Conservation (phyloP, 352 stramenopile genomes). For the Globisporangium alternatum region DNA sequence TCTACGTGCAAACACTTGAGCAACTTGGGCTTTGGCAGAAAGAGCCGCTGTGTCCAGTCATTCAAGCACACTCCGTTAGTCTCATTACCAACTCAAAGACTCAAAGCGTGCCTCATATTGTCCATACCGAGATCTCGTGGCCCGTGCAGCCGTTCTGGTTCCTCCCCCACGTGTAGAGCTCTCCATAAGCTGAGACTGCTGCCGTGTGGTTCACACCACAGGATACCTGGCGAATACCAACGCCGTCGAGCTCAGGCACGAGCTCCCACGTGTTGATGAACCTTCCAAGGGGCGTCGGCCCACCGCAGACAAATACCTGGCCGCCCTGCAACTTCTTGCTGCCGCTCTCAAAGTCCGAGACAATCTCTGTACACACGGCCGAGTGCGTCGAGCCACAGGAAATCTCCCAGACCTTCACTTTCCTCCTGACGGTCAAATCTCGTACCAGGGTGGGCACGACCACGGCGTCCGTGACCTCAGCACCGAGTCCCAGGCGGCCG, state of each 20-base stretch:
- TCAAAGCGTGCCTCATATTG: neutral
- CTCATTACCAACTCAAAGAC: neutral
- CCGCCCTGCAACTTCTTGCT: conserved; percentile 75
- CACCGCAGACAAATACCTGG: conserved; percentile 86
- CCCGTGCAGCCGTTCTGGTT: conserved; percentile 91
- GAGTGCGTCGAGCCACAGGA: conserved; percentile 79
- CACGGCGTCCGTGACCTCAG: conserved; percentile 53
- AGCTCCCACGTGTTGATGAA: conserved; percentile 72
- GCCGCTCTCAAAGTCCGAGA: conserved; percentile 46
- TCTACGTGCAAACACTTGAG: conserved; percentile 81
- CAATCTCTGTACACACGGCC: conserved; percentile 71
- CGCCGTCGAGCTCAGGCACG: conserved; percentile 45
- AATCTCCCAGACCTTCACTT: conserved; percentile 77
- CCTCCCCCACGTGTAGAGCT: conserved; percentile 92
- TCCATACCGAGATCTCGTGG: conserved; percentile 33
- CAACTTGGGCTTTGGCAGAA: conserved; percentile 74
- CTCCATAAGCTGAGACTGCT: conserved; percentile 82
- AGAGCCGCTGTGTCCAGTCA: conserved; percentile 33
- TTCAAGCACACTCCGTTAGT: neutral
- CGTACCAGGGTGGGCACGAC: conserved; percentile 84
- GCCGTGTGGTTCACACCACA: conserved; percentile 90
- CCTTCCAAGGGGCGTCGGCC: conserved; percentile 76
- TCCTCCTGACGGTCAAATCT: conserved; percentile 38
- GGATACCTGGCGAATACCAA: conserved; percentile 66
- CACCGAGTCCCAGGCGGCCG: conserved; percentile 87